A percentile compares a stretch with the other conserved stretches of the same genome.
These are phyloP conservation scores for Clonostachys byssicola DNA, from an alignment of 2,329 filamentous ascomycete genomes.

Conservation along the genomic window DNA sequence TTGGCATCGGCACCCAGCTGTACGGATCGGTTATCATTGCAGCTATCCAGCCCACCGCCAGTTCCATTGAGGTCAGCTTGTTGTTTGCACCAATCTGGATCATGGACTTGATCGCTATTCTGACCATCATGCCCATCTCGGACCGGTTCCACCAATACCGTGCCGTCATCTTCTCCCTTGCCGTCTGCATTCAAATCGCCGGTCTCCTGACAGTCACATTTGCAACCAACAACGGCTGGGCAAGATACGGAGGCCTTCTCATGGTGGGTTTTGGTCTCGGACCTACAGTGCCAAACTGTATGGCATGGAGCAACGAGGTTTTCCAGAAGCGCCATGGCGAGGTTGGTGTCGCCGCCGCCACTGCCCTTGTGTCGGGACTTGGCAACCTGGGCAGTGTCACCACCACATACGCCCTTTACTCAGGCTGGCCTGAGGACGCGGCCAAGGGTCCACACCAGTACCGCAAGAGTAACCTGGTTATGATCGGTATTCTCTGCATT, in stretches of 20 bases:
- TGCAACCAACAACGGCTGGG: conserved; percentile 67
- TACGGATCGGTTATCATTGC: conserved; percentile 86
- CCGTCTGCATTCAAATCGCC: conserved; percentile 73
- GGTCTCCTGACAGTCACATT: conserved; percentile 79
- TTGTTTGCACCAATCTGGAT: conserved; percentile 92
- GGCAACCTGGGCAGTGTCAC: conserved; percentile 84
- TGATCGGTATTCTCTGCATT: conserved; percentile 78
- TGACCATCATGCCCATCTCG: conserved; percentile 79
- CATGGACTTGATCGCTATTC: conserved; percentile 84
- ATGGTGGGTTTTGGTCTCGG: conserved; percentile 89
- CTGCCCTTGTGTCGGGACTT: conserved; percentile 79
- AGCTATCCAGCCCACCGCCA: conserved; percentile 70
- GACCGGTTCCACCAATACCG: conserved; percentile 82
- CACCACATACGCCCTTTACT: conserved; percentile 86
- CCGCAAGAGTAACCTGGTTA: conserved; percentile 78
- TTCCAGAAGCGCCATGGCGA: conserved; percentile 88
- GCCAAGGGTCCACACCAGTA: conserved; percentile 66
- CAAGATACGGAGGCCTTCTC: conserved; percentile 81
- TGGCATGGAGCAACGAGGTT: conserved; percentile 90
- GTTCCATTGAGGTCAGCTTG: conserved; percentile 71
- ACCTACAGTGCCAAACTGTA: conserved; percentile 86
- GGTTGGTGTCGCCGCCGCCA: conserved; percentile 82
- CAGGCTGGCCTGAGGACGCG: conserved; percentile 77
- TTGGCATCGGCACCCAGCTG: conserved; percentile 84
- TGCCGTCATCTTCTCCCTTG: conserved; percentile 75